phyloP scores from a whole-genome alignment of 305 asterid genomes.

The Fraxinus angustifolia region DNA sequence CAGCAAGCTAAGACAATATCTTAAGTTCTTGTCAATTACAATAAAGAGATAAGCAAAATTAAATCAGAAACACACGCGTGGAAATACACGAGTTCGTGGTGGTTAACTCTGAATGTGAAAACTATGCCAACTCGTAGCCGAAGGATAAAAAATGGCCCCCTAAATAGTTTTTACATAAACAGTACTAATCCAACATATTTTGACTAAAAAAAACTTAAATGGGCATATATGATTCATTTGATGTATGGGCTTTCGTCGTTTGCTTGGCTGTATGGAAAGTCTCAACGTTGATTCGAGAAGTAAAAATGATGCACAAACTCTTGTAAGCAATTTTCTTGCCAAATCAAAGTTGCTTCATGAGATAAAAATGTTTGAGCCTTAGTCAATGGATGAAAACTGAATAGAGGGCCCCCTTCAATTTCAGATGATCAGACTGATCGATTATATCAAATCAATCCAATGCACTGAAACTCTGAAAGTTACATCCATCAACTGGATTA shows the following conservation, averaged over 20 bases:
- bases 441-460: constrained; percentile 15
- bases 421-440: background rate
- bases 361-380: background rate
- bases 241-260: background rate
- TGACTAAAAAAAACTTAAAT: background rate
- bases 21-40: background rate
- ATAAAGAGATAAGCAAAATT: background rate
- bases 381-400: constrained; percentile 10
- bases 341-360: background rate
- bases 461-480: constrained; percentile 12
- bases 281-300: background rate
- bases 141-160: background rate
- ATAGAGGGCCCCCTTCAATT: background rate
- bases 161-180: no score
- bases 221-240: background rate
- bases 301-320: background rate
- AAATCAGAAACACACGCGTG: no score
- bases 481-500: background rate
- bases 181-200: no score
- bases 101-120: background rate
- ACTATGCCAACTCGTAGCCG: background rate
- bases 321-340: background rate
- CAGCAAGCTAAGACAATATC: background rate
- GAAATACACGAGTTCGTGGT: no score
- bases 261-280: background rate